Evolutionary conservation across 78 protist genomes (phyloP), one percentile per base, ranked within the genome.

Genomic region (Speleostelium caveatum): DNA sequence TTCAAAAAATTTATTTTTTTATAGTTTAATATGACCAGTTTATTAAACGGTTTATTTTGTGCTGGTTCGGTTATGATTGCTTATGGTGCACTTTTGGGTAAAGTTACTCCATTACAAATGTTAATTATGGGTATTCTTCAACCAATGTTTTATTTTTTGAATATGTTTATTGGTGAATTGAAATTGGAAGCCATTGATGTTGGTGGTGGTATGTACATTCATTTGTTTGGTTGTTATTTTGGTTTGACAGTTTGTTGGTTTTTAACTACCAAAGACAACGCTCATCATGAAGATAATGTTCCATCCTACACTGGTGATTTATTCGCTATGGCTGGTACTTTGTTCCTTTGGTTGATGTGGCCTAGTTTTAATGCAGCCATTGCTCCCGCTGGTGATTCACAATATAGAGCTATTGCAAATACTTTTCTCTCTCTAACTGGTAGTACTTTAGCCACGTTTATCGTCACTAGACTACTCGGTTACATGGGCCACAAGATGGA

Each of bases 181-280:
- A 24, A 67, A 16, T 68, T 89, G 19, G 30, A 75, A 16, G 93
- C 86, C 1, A 55, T 76, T 36, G 93, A 98, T 86, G 93, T 97
- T 10, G 99, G 99, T 19, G 99, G 99, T 26, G 80, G 97, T 36
- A 95, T 97, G 96, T 42, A 68, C 33, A 91, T 98, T 36, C 99
- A 98, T 94, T 35, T 83, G 24, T 98, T 97, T 41, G 99, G 99
- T 16, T 96, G 97, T 26, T 93, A 55, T 59, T 97, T 94, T 61
- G 99, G 99, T 51, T 86, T 98, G 63, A 83, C 96, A 1, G 95
- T 73, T 33, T 73, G 88, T 24, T 60, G 51, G 63, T 68, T 75
- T 78, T 19, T 94, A 17, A 75, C 86, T n/a, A 35, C 79, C 6
- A 21, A 22, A 12, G 38, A 30, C 39, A 42, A 87, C 0, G 53